Evolutionary conservation across 2,329 filamentous ascomycete genomes (phyloP).

Genomic region (Beauveria varroae): DNA sequence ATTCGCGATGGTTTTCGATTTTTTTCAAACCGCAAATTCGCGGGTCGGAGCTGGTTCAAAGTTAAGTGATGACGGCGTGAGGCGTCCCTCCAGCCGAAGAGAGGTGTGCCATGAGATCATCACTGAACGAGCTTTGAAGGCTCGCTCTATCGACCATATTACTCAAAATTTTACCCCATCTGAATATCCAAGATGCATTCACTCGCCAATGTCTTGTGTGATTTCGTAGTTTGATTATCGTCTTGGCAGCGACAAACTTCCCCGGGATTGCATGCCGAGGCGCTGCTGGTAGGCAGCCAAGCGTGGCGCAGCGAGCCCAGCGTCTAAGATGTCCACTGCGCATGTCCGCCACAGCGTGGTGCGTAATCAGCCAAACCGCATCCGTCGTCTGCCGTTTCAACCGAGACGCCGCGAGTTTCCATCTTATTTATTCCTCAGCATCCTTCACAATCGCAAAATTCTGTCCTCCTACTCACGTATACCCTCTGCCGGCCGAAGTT

Average conservation of each 20-base stretch:
- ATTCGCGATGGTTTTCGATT: no score
- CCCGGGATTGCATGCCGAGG: not conserved
- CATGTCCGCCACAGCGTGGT: slow-evolving; percentile 1
- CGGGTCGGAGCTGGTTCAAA: no score
- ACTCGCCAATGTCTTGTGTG: not conserved
- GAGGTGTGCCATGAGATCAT: no score
- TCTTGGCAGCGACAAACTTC: not conserved
- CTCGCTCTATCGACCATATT: no score
- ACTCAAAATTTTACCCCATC: no score
- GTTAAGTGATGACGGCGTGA: no score
- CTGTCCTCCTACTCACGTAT: not conserved
- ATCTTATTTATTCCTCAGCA: slow-evolving; percentile 1
- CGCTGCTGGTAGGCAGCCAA: slow-evolving; percentile 18
- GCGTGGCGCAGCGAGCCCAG: slow-evolving; percentile 25
- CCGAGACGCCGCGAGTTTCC: slow-evolving; percentile 1
- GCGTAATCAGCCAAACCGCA: slow-evolving; percentile 9
- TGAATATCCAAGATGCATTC: not conserved
- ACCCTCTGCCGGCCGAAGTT: not conserved
- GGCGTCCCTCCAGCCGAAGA: no score
- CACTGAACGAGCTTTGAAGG: no score
- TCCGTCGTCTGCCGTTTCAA: slow-evolving; percentile 5
- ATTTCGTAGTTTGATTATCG: not conserved
- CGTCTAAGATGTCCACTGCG: slow-evolving; percentile 5
- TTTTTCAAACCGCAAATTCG: no score
- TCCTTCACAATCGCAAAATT: not conserved